These are phyloP conservation scores for Cryoendolithus antarcticus DNA, from an alignment of 2,329 filamentous ascomycete species.

Conservation along the genomic window DNA sequence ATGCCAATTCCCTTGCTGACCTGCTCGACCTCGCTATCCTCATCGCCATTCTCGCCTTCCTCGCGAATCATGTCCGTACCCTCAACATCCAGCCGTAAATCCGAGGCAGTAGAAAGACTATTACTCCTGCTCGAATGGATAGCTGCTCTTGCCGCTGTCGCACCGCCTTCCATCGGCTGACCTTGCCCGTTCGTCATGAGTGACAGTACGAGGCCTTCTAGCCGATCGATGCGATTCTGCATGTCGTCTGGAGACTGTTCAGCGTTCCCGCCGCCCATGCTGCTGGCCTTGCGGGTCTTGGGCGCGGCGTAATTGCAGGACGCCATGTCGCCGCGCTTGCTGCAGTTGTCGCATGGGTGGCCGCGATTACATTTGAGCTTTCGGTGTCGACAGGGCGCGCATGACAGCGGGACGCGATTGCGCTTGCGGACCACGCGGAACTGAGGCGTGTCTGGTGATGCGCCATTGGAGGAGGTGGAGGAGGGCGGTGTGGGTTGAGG, in stretches of 20 bases:
- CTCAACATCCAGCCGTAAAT: constrained; percentile 38
- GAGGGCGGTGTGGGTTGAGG: constrained; percentile 51
- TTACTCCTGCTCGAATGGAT: constrained; percentile 33
- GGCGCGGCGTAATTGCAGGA: constrained; percentile 73
- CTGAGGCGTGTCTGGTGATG: constrained; percentile 66
- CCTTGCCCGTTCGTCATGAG: constrained; percentile 71
- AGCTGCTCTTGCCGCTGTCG: constrained; percentile 43
- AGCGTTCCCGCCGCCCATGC: constrained; percentile 6
- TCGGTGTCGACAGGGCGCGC: constrained; percentile 77
- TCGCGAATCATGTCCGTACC: constrained; percentile 45
- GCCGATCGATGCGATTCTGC: constrained; percentile 93
- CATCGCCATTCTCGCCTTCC: constrained; percentile 34
- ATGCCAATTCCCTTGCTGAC: constrained; percentile 39
- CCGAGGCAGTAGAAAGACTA: constrained; percentile 26
- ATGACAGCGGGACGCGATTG: constrained; percentile 84
- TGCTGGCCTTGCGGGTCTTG: constrained; percentile 48
- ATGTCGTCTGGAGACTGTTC: constrained; percentile 72
- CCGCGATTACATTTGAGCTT: constrained; percentile 96
- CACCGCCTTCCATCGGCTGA: constrained; percentile 41
- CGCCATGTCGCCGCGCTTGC: constrained; percentile 68
- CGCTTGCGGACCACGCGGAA: constrained; percentile 83
- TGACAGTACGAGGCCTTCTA: constrained; percentile 83
- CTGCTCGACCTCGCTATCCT: constrained; percentile 51
- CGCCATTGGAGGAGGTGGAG: constrained; percentile 61
- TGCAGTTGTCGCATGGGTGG: constrained; percentile 87